A percentile compares a stretch with the other conserved stretches of the same genome.
Evolutionary conservation across 768 basidiomycete genomes (phyloP).

Genomic region (Sistotremastrum niveocremeum): DNA sequence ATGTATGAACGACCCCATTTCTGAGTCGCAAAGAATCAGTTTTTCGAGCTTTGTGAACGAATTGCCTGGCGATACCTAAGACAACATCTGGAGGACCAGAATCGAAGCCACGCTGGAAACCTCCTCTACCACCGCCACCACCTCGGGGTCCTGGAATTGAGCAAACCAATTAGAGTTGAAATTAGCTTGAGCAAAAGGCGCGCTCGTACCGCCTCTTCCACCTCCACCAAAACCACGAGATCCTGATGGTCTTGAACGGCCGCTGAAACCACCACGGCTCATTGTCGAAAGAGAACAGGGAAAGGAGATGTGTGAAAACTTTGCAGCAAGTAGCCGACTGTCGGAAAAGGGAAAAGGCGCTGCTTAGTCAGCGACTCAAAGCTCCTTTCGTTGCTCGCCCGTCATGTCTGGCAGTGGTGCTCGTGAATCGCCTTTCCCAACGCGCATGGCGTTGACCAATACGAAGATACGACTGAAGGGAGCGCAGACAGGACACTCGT

Average conservation of each 20-base stretch:
- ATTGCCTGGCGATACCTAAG: conserved; percentile 36
- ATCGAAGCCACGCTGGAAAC: conserved; percentile 52
- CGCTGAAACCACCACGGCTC: conserved; percentile 26
- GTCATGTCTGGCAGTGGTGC: conserved; percentile 81
- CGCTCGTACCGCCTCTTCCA: conserved; percentile 8
- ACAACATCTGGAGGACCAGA: conserved; percentile 70
- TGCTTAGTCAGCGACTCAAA: too few relatives aligned
- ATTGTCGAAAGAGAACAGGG: background rate
- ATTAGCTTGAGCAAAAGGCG: conserved; percentile 1
- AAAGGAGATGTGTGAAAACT: too few relatives aligned
- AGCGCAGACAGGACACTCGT: conserved; percentile 88
- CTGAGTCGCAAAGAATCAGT: conserved; percentile 24
- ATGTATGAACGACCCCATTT: conserved; percentile 86
- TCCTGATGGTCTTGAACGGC: conserved; percentile 37
- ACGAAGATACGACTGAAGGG: conserved; percentile 83
- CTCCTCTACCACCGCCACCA: conserved; percentile 56
- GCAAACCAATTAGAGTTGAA: background rate
- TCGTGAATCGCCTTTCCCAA: conserved; percentile 91
- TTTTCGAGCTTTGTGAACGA: background rate
- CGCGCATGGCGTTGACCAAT: conserved; percentile 92
- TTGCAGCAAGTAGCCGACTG: too few relatives aligned
- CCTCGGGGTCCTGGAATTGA: conserved; percentile 25
- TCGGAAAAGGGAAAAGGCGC: too few relatives aligned
- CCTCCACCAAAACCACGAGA: conserved; percentile 41
- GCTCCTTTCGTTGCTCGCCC: background rate